These are phyloP conservation scores for Penicillium nucicola DNA, from an alignment of 495 filamentous ascomycete species.

Conservation along the genomic window DNA sequence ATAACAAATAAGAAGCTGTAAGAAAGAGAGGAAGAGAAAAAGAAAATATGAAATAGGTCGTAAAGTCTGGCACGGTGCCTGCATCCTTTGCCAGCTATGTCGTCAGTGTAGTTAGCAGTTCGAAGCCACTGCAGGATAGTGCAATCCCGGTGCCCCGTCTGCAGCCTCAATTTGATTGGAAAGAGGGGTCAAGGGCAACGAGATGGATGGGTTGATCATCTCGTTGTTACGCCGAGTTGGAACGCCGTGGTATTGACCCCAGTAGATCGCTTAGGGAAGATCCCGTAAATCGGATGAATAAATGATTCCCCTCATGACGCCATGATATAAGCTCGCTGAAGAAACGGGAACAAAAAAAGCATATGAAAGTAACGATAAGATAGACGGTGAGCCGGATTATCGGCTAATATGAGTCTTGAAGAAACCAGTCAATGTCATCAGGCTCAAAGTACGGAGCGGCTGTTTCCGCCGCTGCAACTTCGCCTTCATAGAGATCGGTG, in stretches of 20 bases:
- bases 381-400: not conserved
- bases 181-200: slow-evolving; percentile 11
- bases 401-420: not conserved
- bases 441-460: slow-evolving; percentile 3
- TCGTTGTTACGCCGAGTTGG: slow-evolving; percentile 11
- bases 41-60: too few relatives aligned
- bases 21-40: not conserved
- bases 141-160: slow-evolving; percentile 3
- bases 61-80: slow-evolving; percentile 13
- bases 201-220: slow-evolving; percentile 6
- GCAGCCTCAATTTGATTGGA: slow-evolving; percentile 10
- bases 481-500: slow-evolving; percentile 1
- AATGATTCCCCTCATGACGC: slow-evolving; percentile 14
- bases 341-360: slow-evolving; percentile 7
- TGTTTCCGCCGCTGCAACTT: slow-evolving; percentile 1
- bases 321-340: slow-evolving; percentile 29
- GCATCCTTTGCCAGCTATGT: slow-evolving; percentile 20
- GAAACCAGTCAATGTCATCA: slow-evolving; percentile 2
- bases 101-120: slow-evolving; percentile 8
- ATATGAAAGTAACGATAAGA: not conserved
- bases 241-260: slow-evolving; percentile 9
- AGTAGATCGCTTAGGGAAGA: slow-evolving; percentile 12
- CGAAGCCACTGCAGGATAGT: not conserved
- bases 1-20: not conserved
- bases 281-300: slow-evolving; percentile 1